A percentile compares a stretch with the other conserved stretches of the same genome.
These are phyloP conservation scores for Tephrocybe rancida DNA, from an alignment of 768 basidiomycete genomes.

Conservation along the genomic window DNA sequence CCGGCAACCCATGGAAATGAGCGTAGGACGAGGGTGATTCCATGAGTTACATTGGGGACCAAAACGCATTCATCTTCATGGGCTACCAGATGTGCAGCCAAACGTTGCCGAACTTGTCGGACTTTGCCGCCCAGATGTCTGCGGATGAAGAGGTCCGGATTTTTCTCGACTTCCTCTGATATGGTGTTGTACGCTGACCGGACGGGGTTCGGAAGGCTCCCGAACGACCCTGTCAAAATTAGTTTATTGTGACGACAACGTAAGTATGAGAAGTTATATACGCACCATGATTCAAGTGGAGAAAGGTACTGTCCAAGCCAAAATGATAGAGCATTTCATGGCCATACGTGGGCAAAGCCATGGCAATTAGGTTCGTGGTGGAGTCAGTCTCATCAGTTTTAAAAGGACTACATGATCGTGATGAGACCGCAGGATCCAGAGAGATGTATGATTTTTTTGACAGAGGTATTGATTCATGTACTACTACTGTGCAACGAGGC, in stretches of 20 bases:
- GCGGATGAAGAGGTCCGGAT: conserved; percentile 59
- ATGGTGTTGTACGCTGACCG: conserved; percentile 44
- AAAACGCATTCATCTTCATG: conserved; percentile 59
- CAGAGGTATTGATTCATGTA: too few relatives aligned
- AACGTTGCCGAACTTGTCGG: conserved; percentile 39
- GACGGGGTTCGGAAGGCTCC: conserved; percentile 57
- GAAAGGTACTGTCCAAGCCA: background rate
- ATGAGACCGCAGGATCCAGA: too few relatives aligned
- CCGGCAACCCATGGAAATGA: conserved; percentile 70
- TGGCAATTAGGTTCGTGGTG: too few relatives aligned
- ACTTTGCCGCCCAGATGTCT: conserved; percentile 30
- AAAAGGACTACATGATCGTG: too few relatives aligned
- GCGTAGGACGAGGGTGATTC: conserved; percentile 64
- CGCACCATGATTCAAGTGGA: conserved; percentile 4
- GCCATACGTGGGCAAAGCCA: background rate
- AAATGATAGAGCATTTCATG: background rate
- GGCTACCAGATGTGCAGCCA: conserved; percentile 56
- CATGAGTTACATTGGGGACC: conserved; percentile 64
- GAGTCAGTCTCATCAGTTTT: too few relatives aligned
- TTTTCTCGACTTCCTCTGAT: conserved; percentile 45
- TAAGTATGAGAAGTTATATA: background rate
- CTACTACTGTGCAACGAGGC: too few relatives aligned
- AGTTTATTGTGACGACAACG: background rate
- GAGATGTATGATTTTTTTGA: too few relatives aligned
- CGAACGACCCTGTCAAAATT: conserved; percentile 52